phyloP scores from a whole-genome alignment of 1,139 yeast species.

The Suhomyces coccinellae region DNA sequence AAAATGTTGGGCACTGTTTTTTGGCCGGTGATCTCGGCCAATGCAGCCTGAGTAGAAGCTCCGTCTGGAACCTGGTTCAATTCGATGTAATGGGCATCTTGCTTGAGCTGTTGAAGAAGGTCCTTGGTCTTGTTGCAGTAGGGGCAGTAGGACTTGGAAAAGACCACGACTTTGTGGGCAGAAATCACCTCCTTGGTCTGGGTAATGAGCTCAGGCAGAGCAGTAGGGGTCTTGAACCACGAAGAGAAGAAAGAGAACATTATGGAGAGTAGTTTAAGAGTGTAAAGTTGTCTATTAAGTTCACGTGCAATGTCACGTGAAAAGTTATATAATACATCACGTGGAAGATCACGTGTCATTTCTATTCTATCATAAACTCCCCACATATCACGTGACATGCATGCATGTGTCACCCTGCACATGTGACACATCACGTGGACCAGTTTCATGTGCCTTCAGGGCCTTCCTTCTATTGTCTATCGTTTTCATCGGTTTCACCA shows the following conservation, averaged over 20 bases:
- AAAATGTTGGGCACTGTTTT: slow-evolving; percentile 22
- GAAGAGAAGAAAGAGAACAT: slow-evolving; percentile 15
- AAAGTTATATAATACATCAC: background rate
- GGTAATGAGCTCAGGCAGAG: slow-evolving; percentile 20
- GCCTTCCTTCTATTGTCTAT: background rate
- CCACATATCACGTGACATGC: background rate
- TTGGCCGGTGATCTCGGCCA: slow-evolving; percentile 20
- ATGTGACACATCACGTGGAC: background rate
- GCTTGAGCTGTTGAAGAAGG: slow-evolving; percentile 18
- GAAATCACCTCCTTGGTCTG: slow-evolving; percentile 21
- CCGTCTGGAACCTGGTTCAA: slow-evolving; percentile 25
- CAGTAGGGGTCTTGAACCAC: slow-evolving; percentile 16
- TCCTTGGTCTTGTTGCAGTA: slow-evolving; percentile 29
- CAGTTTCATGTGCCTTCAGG: background rate
- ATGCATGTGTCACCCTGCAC: background rate
- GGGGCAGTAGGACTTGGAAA: slow-evolving; percentile 32
- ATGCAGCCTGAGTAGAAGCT: slow-evolving; percentile 15
- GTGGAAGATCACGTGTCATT: background rate
- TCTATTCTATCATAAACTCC: no score
- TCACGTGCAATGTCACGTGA: slow-evolving; percentile 1
- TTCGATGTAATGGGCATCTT: slow-evolving; percentile 24
- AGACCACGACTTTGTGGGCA: slow-evolving; percentile 24
- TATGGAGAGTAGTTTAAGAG: background rate
- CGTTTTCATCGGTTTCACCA: no score
- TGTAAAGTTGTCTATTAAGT: background rate